Conservation (phyloP, 441 rosid genomes). For the Brassica hybrid region DNA sequence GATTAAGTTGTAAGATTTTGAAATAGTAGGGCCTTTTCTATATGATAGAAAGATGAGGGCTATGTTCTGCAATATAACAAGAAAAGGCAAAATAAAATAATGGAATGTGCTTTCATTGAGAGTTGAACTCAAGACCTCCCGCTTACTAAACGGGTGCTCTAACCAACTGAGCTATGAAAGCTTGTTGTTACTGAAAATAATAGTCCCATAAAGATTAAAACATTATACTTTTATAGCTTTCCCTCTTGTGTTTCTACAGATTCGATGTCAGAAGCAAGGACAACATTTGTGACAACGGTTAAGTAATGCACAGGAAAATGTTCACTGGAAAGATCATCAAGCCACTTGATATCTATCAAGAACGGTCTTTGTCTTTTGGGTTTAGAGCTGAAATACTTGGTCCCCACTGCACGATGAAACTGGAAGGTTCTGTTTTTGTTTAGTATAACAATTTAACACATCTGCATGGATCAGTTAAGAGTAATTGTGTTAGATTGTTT, state of each 20-base stretch:
- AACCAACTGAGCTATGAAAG: slow-evolving; percentile 87
- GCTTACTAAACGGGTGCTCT: slow-evolving; percentile 99
- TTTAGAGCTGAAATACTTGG: neutral
- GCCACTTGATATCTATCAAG: too few relatives aligned
- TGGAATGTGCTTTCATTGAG: slow-evolving; percentile 70
- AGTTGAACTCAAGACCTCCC: slow-evolving; percentile 99
- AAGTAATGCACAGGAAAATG: too few relatives aligned
- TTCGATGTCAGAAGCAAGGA: too few relatives aligned
- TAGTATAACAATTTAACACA: slow-evolving; percentile 23
- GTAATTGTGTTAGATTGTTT: slow-evolving; percentile 21
- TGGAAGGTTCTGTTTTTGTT: slow-evolving; percentile 14
- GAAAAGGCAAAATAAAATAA: neutral
- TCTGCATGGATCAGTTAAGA: slow-evolving; percentile 29
- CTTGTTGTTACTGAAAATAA: too few relatives aligned
- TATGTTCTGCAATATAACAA: neutral
- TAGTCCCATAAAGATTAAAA: too few relatives aligned
- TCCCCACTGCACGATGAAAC: slow-evolving; percentile 18
- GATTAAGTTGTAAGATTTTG: neutral
- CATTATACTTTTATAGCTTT: too few relatives aligned
- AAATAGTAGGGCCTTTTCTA: neutral
- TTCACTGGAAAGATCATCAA: too few relatives aligned
- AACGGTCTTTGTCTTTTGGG: too few relatives aligned
- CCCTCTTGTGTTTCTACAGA: too few relatives aligned
- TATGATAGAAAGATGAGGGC: neutral
- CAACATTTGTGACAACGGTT: too few relatives aligned